Conservation (phyloP, 306 rosid species). For the Quercus bicolor region DNA sequence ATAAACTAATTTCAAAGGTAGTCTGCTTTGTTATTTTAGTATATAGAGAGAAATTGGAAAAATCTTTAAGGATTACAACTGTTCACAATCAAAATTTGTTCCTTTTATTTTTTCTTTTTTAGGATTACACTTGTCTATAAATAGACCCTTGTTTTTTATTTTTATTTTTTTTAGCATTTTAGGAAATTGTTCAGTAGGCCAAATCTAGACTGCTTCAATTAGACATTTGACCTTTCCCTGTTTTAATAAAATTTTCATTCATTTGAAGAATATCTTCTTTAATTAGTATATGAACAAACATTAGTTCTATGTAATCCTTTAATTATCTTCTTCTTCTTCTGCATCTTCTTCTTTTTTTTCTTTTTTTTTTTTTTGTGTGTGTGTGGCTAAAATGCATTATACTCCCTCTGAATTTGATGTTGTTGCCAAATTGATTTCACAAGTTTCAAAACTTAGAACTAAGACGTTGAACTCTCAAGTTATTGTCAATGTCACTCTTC, state of each 20-base stretch:
- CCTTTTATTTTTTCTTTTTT: neutral
- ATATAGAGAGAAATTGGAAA: neutral
- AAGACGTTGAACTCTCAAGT: no score
- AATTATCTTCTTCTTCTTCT: neutral
- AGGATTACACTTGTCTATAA: neutral
- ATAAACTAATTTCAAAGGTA: neutral
- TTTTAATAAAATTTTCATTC: neutral
- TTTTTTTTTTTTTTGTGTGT: no score
- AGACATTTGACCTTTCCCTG: neutral
- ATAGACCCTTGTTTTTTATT: neutral
- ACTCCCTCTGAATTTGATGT: no score
- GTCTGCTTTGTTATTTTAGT: neutral
- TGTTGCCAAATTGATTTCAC: no score
- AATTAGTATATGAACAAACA: neutral
- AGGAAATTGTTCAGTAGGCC: neutral
- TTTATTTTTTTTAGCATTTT: neutral
- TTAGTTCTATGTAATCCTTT: neutral
- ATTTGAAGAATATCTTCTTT: neutral
- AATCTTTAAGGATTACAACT: neutral
- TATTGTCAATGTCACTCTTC: no score
- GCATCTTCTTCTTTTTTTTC: no score
- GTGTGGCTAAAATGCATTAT: neutral
- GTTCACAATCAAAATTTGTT: neutral
- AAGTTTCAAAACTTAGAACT: no score
- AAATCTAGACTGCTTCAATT: neutral